Conservation (phyloP, 2,329 filamentous ascomycete genomes). For the Fusarium stilboides region DNA sequence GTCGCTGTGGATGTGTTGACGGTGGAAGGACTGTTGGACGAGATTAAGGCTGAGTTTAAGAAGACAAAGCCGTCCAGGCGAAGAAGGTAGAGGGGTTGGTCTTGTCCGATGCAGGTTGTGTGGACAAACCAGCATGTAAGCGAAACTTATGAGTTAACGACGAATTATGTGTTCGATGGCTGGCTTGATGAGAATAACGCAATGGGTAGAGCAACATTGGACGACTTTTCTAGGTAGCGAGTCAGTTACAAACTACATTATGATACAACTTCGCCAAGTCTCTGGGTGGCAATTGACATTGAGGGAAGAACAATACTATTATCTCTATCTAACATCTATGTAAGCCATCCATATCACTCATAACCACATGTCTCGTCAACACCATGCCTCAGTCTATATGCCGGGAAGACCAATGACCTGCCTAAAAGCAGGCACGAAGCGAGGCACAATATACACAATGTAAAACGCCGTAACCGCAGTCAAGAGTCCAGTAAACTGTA, state of each 20-base stretch:
- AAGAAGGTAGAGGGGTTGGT: neutral
- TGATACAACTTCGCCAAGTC: neutral
- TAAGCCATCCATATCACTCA: conserved; percentile 17
- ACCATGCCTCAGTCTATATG: conserved; percentile 55
- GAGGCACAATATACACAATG: conserved; percentile 66
- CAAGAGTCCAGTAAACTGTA: conserved; percentile 68
- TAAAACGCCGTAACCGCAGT: conserved; percentile 65
- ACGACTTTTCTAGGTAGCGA: neutral
- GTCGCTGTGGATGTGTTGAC: conserved; percentile 64
- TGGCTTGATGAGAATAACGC: too few relatives aligned
- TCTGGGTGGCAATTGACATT: neutral
- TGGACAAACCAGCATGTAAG: too few relatives aligned
- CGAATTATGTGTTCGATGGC: neutral
- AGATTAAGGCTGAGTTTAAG: conserved; percentile 41
- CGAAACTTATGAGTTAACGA: neutral
- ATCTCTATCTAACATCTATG: conserved; percentile 23
- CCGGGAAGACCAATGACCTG: conserved; percentile 66
- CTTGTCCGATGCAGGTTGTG: neutral
- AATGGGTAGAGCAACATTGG: too few relatives aligned
- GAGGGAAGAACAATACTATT: conserved; percentile 11
- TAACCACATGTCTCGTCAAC: conserved; percentile 30
- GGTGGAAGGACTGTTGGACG: conserved; percentile 58
- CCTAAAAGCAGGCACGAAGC: conserved; percentile 64
- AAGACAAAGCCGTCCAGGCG: conserved; percentile 21
- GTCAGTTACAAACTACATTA: neutral